phyloP scores from a whole-genome alignment of 225 moss, liverwort and hornwort genomes.

The Ulota crispa region DNA sequence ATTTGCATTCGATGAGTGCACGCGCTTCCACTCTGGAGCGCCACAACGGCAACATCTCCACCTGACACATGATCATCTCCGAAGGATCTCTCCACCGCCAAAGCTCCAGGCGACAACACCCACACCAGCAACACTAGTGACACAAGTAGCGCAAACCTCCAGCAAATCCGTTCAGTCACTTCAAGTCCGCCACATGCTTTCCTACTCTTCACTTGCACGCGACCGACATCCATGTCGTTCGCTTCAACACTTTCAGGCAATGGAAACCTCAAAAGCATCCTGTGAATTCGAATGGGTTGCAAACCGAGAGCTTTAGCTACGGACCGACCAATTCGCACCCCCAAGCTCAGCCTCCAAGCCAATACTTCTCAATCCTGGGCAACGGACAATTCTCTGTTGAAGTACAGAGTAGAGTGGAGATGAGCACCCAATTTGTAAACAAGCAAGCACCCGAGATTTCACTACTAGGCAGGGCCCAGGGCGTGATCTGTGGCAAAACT shows the following conservation, averaged over 20 bases:
- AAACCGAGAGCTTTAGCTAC: neutral
- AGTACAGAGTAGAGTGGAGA: too few species aligned
- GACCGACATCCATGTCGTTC: constrained; percentile 2
- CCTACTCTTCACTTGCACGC: neutral
- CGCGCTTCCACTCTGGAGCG: constrained; percentile 1
- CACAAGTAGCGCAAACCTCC: constrained; percentile 21
- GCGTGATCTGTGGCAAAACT: neutral
- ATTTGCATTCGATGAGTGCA: neutral
- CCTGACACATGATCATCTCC: constrained; percentile 1
- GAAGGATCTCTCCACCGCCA: constrained; percentile 2
- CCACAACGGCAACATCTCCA: neutral
- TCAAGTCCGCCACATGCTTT: neutral
- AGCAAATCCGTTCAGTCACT: neutral
- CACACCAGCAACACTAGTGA: constrained; percentile 33
- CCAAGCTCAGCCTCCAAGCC: too few species aligned
- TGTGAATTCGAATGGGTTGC: neutral
- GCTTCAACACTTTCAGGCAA: constrained; percentile 24
- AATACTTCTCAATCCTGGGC: neutral
- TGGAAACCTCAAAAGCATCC: constrained; percentile 35
- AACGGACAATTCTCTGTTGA: neutral
- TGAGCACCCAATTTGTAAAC: neutral
- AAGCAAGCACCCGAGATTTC: neutral
- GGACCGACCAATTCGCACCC: neutral
- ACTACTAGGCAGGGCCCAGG: constrained; percentile 6
- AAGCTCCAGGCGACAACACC: constrained; percentile 16